Evolutionary conservation across 1,139 yeast genomes (phyloP).

Genomic region (Magnusiomyces paraingens): DNA sequence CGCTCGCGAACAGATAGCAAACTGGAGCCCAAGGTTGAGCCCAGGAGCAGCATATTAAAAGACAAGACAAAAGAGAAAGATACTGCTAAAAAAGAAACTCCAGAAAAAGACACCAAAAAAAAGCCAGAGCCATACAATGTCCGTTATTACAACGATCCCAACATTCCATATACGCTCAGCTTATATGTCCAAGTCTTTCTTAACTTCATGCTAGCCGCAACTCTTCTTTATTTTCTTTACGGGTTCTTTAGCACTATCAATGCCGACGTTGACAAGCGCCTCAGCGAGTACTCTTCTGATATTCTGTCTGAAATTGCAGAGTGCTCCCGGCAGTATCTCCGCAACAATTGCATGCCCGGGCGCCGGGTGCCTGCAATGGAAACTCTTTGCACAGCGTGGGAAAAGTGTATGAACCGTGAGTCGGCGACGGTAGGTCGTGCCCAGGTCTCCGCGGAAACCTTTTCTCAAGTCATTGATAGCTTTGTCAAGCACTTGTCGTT

Average conservation of each 20-base stretch:
- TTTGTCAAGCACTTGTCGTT: slow-evolving; percentile 69
- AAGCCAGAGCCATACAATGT: not conserved
- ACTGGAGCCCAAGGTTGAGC: too few relatives aligned
- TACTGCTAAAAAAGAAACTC: not conserved
- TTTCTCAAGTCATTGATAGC: slow-evolving; percentile 76
- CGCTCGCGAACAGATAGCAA: too few relatives aligned
- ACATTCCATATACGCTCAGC: slow-evolving; percentile 59
- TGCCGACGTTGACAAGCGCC: slow-evolving; percentile 62
- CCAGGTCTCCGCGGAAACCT: slow-evolving; percentile 68
- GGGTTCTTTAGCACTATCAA: slow-evolving; percentile 55
- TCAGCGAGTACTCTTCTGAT: slow-evolving; percentile 57
- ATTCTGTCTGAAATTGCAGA: slow-evolving; percentile 58
- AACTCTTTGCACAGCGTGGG: slow-evolving; percentile 67
- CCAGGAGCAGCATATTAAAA: too few relatives aligned
- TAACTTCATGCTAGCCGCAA: slow-evolving; percentile 52
- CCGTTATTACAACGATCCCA: slow-evolving; percentile 37
- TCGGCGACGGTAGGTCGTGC: slow-evolving; percentile 67
- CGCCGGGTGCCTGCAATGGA: slow-evolving; percentile 65
- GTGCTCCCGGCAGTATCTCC: slow-evolving; percentile 63
- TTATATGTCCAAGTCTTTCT: slow-evolving; percentile 64
- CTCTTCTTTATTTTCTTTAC: slow-evolving; percentile 49
- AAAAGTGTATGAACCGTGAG: slow-evolving; percentile 78
- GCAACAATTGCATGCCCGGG: slow-evolving; percentile 60
- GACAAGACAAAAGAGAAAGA: not conserved
- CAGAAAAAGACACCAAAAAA: not conserved